Conservation (phyloP, 2,329 filamentous ascomycete species). For the Pseudogymnoascus destructans region DNA sequence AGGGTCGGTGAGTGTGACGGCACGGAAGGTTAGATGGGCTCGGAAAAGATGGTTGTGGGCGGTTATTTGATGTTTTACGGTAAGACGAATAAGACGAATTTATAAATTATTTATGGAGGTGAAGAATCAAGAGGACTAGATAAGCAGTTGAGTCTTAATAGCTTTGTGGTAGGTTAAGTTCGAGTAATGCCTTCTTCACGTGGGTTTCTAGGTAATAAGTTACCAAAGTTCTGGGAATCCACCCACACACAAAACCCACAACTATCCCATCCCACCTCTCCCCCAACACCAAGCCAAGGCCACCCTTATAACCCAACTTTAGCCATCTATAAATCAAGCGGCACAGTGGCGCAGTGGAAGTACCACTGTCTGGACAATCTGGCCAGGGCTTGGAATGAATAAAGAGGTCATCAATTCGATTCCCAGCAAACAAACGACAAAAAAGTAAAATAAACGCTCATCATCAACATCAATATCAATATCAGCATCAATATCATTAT, state of each 20-base stretch:
- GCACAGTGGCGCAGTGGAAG: not conserved
- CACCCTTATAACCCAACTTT: not conserved
- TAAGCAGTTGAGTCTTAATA: not conserved
- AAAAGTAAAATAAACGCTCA: no score
- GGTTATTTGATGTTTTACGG: not conserved
- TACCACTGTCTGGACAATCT: not conserved
- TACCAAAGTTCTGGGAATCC: not conserved
- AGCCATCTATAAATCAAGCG: not conserved
- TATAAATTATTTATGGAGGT: not conserved
- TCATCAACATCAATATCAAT: no score
- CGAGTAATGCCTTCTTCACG: not conserved
- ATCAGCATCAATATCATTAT: no score
- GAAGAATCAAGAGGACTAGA: not conserved
- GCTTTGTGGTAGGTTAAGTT: not conserved
- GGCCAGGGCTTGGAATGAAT: not conserved
- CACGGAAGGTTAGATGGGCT: not conserved
- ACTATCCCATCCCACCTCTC: not conserved
- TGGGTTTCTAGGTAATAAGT: not conserved
- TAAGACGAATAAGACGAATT: not conserved
- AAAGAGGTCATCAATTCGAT: not conserved
- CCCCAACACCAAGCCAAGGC: not conserved
- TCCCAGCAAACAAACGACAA: no score
- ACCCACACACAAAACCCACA: not conserved
- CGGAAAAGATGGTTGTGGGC: not conserved
- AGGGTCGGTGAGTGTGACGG: not conserved